These are phyloP conservation scores for Colletotrichum coccodes DNA, from an alignment of 2,329 filamentous ascomycete species.

Conservation along the genomic window DNA sequence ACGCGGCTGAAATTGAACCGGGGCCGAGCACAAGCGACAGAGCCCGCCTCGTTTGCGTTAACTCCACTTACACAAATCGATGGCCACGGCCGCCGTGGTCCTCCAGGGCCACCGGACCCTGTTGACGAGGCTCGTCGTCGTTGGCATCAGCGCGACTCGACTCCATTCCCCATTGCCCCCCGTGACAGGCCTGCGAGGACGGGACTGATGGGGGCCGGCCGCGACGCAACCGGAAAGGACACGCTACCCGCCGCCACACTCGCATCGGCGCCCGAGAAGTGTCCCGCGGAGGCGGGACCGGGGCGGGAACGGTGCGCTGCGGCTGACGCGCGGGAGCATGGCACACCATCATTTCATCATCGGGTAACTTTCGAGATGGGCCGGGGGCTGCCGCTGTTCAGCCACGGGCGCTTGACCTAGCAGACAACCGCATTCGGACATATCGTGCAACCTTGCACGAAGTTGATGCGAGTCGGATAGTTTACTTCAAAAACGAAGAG, in stretches of 20 bases:
- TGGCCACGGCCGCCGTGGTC: neutral
- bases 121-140: neutral
- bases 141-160: neutral
- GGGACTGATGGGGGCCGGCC: too few species aligned
- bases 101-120: neutral
- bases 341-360: neutral
- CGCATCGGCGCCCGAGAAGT: neutral
- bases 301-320: neutral
- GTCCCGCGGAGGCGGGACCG: neutral
- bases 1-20: neutral
- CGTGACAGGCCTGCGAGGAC: neutral
- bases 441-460: neutral
- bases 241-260: neutral
- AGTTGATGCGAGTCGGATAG: neutral
- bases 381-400: neutral
- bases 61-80: neutral
- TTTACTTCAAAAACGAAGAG: neutral
- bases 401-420: neutral
- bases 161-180: neutral
- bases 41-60: neutral
- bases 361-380: neutral
- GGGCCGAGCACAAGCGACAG: neutral
- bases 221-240: neutral
- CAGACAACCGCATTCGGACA: neutral
- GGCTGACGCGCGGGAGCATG: neutral